These are phyloP conservation scores for Colletotrichum endophyticum DNA, from an alignment of 2,329 filamentous ascomycete genomes.

Conservation along the genomic window DNA sequence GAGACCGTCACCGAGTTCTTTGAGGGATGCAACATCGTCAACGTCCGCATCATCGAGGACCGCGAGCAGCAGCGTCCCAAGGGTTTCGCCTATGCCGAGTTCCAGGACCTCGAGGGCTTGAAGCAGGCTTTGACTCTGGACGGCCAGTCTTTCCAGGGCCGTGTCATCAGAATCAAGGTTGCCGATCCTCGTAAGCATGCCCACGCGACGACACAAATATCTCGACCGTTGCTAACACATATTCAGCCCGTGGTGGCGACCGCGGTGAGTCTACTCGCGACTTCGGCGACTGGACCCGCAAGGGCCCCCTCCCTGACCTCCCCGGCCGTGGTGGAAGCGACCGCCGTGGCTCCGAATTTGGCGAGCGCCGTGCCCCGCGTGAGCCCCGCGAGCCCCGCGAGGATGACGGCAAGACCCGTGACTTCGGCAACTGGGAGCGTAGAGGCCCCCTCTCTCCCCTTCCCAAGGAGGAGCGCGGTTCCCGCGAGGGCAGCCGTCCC, in stretches of 20 bases:
- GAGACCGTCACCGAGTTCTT: conserved; percentile 89
- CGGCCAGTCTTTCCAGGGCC: conserved; percentile 82
- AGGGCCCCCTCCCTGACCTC: conserved; percentile 83
- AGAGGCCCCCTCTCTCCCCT: conserved; percentile 86
- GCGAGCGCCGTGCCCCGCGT: conserved; percentile 45
- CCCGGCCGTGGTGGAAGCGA: conserved; percentile 57
- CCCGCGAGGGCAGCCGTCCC: conserved; percentile 61
- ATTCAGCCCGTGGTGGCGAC: conserved; percentile 81
- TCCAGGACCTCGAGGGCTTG: conserved; percentile 83
- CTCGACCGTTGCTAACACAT: conserved; percentile 37
- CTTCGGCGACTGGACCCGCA: conserved; percentile 89
- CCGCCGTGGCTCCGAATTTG: conserved; percentile 53
- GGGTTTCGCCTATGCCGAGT: conserved; percentile 98
- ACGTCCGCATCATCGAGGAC: conserved; percentile 95
- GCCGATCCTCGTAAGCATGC: conserved; percentile 91
- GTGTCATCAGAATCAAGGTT: conserved; percentile 91
- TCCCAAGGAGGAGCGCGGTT: conserved; percentile 55
- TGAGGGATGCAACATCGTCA: conserved; percentile 81
- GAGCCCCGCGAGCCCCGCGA: conserved; percentile 65
- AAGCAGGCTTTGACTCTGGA: conserved; percentile 89
- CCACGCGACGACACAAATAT: not conserved
- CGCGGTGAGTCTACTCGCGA: conserved; percentile 74
- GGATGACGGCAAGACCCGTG: conserved; percentile 78
- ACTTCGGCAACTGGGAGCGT: conserved; percentile 92
- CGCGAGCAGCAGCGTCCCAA: conserved; percentile 93